Evolutionary conservation across 768 basidiomycete species (phyloP).

Genomic region (Serendipita sp.): DNA sequence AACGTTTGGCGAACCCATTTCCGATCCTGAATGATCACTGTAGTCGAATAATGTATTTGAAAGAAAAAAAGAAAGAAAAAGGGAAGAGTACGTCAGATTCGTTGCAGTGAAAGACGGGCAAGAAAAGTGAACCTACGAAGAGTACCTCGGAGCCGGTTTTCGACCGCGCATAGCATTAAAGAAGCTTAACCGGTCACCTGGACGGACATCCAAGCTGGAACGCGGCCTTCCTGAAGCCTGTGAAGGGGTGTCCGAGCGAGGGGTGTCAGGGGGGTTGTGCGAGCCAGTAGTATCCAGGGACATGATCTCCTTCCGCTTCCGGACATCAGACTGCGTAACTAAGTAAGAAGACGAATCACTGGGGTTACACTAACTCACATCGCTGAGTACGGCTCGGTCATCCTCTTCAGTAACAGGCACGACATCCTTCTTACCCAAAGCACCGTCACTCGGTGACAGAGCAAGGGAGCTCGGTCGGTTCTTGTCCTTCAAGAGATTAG

Average conservation of each 20-base stretch:
- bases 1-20: constrained; percentile 5
- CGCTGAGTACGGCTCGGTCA: constrained; percentile 47
- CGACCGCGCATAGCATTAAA: constrained; percentile 61
- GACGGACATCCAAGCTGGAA: constrained; percentile 16
- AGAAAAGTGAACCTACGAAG: constrained; percentile 33
- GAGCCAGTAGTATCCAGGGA: neutral
- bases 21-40: neutral
- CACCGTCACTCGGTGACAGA: constrained; percentile 48
- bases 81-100: too few relatives aligned
- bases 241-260: neutral
- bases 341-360: too few relatives aligned
- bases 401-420: constrained; percentile 27
- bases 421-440: constrained; percentile 31
- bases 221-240: neutral
- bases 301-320: constrained; percentile 1
- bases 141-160: constrained; percentile 69
- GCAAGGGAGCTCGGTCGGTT: constrained; percentile 18
- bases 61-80: neutral
- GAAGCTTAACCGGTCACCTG: constrained; percentile 54
- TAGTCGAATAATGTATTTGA: too few relatives aligned
- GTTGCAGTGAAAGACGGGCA: constrained; percentile 1
- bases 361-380: too few relatives aligned
- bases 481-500: neutral
- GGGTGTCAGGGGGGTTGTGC: neutral
- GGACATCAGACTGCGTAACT: neutral